phyloP scores from a whole-genome alignment of 495 filamentous ascomycete genomes.

The Lophiotrema nucula region DNA sequence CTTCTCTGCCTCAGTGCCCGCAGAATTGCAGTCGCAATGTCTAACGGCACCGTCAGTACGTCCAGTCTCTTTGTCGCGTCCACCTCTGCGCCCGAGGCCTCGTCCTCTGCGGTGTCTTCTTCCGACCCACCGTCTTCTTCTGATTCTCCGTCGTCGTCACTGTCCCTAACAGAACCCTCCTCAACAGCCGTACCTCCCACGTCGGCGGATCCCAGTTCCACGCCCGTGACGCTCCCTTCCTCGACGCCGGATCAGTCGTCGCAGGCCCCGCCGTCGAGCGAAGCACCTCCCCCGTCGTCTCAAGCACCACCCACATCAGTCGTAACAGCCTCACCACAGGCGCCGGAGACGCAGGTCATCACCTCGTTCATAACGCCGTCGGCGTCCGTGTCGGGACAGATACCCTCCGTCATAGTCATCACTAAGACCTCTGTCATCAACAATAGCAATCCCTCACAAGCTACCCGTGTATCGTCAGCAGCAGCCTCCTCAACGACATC shows the following conservation, averaged over 20 bases:
- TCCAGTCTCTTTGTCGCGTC: constrained; percentile 22
- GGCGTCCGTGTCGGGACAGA: constrained; percentile 23
- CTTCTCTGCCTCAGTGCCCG: too few species aligned
- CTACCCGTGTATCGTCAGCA: neutral
- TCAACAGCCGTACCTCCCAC: constrained; percentile 7
- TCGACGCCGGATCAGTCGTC: constrained; percentile 6
- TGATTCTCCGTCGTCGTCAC: neutral
- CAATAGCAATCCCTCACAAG: neutral
- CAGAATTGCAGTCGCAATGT: too few species aligned
- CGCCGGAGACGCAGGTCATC: constrained; percentile 39
- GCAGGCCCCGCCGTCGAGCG: constrained; percentile 10
- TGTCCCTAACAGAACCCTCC: neutral
- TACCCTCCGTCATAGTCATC: constrained; percentile 24
- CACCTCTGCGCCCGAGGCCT: neutral
- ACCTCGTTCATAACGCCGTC: constrained; percentile 37
- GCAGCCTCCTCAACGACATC: constrained; percentile 3
- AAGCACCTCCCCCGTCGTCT: constrained; percentile 1
- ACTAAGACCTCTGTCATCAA: constrained; percentile 20
- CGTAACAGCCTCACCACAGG: constrained; percentile 27
- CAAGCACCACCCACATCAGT: constrained; percentile 29
- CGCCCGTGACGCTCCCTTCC: constrained; percentile 11
- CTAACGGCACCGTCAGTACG: constrained; percentile 15
- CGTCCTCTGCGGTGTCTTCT: constrained; percentile 9
- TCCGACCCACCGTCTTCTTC: neutral
- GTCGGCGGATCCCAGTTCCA: constrained; percentile 4